Conservation (phyloP, 257 asterid species). For the Rubia yunnanensis region DNA sequence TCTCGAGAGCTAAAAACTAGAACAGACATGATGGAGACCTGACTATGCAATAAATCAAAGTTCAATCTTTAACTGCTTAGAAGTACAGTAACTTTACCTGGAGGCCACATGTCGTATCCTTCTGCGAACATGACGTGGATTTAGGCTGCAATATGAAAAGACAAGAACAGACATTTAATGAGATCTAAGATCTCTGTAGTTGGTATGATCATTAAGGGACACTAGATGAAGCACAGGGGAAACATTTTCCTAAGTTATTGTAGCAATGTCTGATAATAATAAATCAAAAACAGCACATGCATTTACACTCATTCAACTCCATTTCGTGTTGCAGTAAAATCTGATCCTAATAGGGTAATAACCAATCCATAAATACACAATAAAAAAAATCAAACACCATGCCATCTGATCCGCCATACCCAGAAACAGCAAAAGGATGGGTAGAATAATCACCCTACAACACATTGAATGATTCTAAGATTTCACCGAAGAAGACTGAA, state of each 20-base stretch:
- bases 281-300: background rate
- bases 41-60: background rate
- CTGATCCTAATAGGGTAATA: background rate
- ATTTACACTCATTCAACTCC: no score
- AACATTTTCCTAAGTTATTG: no score
- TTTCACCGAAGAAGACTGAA: background rate
- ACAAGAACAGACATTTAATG: background rate
- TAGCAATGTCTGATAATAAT: background rate
- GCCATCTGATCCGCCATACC: background rate
- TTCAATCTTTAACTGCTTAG: background rate
- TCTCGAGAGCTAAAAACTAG: background rate
- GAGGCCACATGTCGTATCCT: conserved; percentile 81
- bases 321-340: background rate
- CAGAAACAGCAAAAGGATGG: background rate
- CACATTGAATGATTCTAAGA: background rate
- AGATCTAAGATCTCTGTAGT: background rate
- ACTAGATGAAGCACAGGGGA: background rate
- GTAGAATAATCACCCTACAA: no score
- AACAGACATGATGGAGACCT: background rate
- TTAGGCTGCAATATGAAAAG: conserved; percentile 47
- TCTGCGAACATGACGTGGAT: conserved; percentile 79
- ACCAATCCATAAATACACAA: background rate
- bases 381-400: background rate
- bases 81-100: conserved; percentile 40
- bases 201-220: background rate